phyloP scores from a whole-genome alignment of 495 filamentous ascomycete species.

The Apiosordaria backusii region DNA sequence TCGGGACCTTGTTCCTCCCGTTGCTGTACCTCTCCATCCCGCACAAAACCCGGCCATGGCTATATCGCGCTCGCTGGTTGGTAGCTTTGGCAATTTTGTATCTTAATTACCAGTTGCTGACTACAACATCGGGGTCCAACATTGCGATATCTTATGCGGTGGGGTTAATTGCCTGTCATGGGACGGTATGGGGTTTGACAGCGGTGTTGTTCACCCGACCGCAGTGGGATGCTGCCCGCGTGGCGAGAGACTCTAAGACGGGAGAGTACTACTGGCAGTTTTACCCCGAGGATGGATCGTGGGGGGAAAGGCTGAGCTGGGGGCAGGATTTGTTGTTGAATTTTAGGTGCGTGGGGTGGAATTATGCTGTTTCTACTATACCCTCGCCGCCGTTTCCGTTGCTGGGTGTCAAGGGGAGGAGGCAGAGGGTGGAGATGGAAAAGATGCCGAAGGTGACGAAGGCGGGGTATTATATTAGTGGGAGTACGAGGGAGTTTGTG shows the following conservation, averaged over 20 bases:
- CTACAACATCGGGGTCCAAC: conserved; percentile 49
- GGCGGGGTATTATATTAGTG: not conserved
- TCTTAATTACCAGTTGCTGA: conserved; percentile 43
- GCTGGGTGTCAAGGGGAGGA: not conserved
- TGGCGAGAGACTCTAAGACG: conserved; percentile 46
- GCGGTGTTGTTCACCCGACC: conserved; percentile 62
- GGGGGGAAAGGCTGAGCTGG: conserved; percentile 68
- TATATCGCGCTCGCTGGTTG: conserved; percentile 50
- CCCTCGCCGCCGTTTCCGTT: conserved; percentile 36
- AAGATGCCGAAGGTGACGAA: not conserved
- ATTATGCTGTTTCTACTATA: conserved; percentile 58
- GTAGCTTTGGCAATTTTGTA: conserved; percentile 45
- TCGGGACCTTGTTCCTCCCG: conserved; percentile 48
- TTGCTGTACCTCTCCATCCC: conserved; percentile 58
- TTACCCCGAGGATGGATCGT: conserved; percentile 55
- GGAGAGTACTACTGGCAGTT: conserved; percentile 64
- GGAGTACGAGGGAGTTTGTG: not conserved
- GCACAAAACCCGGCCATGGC: conserved; percentile 46
- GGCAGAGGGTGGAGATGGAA: not conserved
- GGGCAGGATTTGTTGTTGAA: conserved; percentile 62
- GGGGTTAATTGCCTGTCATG: conserved; percentile 64
- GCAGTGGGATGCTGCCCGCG: conserved; percentile 63
- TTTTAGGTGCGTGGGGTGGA: conserved; percentile 75
- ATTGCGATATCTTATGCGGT: conserved; percentile 63
- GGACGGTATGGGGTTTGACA: conserved; percentile 58